Percentiles rank a stretch among this genome's conserved stretches.
phyloP scores from a whole-genome alignment of 2,329 filamentous ascomycete genomes.

The Fusarium tricinctum region DNA sequence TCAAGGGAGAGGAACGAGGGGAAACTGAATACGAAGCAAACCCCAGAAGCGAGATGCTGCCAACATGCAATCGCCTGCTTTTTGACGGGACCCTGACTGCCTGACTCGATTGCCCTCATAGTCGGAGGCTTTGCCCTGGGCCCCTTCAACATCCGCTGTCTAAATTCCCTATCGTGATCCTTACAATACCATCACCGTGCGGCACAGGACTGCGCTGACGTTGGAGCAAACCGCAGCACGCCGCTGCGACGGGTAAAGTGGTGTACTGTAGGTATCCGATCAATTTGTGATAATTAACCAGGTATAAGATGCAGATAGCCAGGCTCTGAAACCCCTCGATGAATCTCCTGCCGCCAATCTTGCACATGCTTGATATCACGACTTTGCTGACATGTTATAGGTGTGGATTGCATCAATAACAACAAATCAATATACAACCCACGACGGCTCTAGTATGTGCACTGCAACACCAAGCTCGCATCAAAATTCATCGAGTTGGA shows the following conservation, averaged over 20 bases:
- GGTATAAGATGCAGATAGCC: conserved; percentile 24
- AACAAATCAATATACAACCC: conserved; percentile 12
- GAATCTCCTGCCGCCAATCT: conserved; percentile 11
- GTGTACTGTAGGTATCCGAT: conserved; percentile 25
- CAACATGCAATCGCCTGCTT: conserved; percentile 28
- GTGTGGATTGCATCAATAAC: conserved; percentile 9
- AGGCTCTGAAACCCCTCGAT: conserved; percentile 14
- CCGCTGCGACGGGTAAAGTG: conserved; percentile 16
- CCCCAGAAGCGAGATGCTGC: conserved; percentile 40
- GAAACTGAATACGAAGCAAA: conserved; percentile 43
- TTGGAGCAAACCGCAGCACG: conserved; percentile 20
- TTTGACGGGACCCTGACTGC: conserved; percentile 37
- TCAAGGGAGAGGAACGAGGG: conserved; percentile 38
- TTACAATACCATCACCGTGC: conserved; percentile 36
- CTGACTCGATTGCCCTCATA: conserved; percentile 34
- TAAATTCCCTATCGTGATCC: conserved; percentile 45
- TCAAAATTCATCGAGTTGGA: conserved; percentile 9
- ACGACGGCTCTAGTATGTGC: conserved; percentile 11
- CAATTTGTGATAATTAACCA: conserved; percentile 9
- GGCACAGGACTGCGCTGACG: conserved; percentile 40
- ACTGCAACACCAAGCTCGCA: conserved; percentile 1
- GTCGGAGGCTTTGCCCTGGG: conserved; percentile 18
- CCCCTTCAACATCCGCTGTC: conserved; percentile 18
- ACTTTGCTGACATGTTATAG: conserved; percentile 9
- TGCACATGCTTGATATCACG: conserved; percentile 20